Percentiles rank a stretch among this genome's conserved stretches.
Evolutionary conservation across 352 stramenopile genomes (phyloP).

Genomic region (Phytophthora tubulina): DNA sequence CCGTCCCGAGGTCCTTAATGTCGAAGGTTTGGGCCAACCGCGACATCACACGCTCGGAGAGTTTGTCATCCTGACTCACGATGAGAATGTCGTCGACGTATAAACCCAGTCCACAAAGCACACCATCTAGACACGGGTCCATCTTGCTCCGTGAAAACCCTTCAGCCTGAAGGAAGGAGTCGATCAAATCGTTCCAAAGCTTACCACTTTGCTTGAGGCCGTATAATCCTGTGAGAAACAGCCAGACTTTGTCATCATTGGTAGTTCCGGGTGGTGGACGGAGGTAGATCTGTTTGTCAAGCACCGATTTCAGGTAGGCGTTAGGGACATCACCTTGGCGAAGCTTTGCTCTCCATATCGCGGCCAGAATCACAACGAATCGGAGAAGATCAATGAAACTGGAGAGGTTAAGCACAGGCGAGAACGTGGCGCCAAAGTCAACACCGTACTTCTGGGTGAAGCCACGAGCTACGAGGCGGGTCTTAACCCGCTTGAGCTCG

Average conservation of each 20-base stretch:
- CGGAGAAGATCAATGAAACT: slow-evolving; percentile 1
- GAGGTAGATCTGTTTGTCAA: slow-evolving; percentile 24
- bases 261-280: slow-evolving; percentile 9
- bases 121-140: background rate
- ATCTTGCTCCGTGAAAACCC: background rate
- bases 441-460: slow-evolving; percentile 15
- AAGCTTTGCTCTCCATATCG: background rate
- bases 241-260: background rate
- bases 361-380: slow-evolving; percentile 14
- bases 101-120: background rate
- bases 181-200: slow-evolving; percentile 27
- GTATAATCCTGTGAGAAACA: background rate
- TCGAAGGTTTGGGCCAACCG: slow-evolving; percentile 1
- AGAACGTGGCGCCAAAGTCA: slow-evolving; percentile 13
- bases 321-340: slow-evolving; percentile 15
- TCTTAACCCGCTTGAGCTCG: slow-evolving; percentile 13
- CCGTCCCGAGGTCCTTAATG: slow-evolving; percentile 18
- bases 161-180: slow-evolving; percentile 3
- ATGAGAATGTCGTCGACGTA: background rate
- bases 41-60: background rate
- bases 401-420: slow-evolving; percentile 18
- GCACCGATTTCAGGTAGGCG: slow-evolving; percentile 17
- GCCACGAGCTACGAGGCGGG: slow-evolving; percentile 1
- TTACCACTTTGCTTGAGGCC: background rate
- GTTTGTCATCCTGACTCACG: background rate